phyloP scores from a whole-genome alignment of 202 grass and related monocot genomes.

The Elaeis oleifera region DNA sequence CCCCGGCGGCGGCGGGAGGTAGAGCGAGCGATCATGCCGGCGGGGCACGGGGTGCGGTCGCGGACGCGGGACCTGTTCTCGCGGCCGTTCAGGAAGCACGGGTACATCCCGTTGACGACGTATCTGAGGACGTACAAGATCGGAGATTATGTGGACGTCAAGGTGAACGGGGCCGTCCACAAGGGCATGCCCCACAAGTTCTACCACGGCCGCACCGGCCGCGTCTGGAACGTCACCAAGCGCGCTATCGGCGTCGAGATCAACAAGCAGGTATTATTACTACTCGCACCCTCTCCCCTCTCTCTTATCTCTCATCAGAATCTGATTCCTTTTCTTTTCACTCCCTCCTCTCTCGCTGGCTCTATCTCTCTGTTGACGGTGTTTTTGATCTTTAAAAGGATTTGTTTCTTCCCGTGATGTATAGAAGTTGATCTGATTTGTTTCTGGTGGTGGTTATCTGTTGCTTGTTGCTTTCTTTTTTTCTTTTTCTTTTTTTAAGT shows the following conservation, averaged over 20 bases:
- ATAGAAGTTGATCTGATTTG: too few relatives aligned
- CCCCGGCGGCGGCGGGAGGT: background rate
- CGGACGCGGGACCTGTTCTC: conserved; percentile 77
- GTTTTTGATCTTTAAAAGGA: too few relatives aligned
- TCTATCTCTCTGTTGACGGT: too few relatives aligned
- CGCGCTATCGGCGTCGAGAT: conserved; percentile 90
- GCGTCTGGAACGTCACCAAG: conserved; percentile 90
- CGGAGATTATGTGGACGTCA: conserved; percentile 74
- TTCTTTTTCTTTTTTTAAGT: too few relatives aligned
- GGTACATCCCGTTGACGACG: conserved; percentile 75
- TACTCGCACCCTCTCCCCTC: too few relatives aligned
- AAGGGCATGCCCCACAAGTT: conserved; percentile 94
- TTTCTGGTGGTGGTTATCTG: too few relatives aligned
- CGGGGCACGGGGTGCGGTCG: conserved; percentile 64
- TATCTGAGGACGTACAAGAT: conserved; percentile 86
- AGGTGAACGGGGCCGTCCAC: conserved; percentile 87
- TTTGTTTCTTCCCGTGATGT: too few relatives aligned
- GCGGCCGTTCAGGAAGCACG: conserved; percentile 79
- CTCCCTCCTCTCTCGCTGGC: too few relatives aligned
- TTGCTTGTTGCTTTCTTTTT: too few relatives aligned
- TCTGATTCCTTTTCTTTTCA: too few relatives aligned
- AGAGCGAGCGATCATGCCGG: conserved; percentile 49
- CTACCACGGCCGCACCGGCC: conserved; percentile 75
- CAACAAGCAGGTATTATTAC: conserved; percentile 72
- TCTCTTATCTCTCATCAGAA: background rate